Evolutionary conservation across 148 eudicot genomes (phyloP).

Genomic region (Pouteria glomerata): DNA sequence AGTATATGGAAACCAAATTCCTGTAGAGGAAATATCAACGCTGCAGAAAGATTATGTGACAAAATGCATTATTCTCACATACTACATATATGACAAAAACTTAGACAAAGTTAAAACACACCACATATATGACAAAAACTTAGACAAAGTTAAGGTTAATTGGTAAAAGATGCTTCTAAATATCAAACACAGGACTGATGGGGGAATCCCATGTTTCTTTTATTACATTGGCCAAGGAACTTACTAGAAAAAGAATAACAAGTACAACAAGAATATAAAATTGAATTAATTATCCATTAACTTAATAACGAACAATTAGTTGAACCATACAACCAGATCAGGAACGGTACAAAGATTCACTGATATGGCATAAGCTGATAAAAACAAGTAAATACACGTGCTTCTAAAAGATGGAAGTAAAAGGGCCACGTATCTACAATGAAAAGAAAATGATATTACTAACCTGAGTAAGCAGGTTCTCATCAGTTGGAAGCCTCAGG

Average conservation of each 20-base stretch:
- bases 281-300: no score
- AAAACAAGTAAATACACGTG: no score
- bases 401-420: not conserved
- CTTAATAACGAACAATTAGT: no score
- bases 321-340: no score
- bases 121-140: not conserved
- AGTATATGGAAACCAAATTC: not conserved
- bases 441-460: not conserved
- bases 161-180: not conserved
- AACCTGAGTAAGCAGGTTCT: constrained; percentile 58
- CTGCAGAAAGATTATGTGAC: not conserved
- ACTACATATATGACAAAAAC: no score
- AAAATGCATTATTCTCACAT: no score
- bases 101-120: no score
- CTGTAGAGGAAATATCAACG: not conserved
- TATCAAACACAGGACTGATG: not conserved
- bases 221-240: no score
- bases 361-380: no score
- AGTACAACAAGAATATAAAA: no score
- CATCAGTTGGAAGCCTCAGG: constrained; percentile 77
- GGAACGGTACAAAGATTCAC: no score
- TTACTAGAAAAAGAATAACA: no score
- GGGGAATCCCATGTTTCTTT: not conserved
- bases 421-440: not conserved
- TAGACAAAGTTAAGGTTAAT: not conserved